Evolutionary conservation across 148 eudicot genomes (phyloP), one percentile per base, ranked within the genome.

Genomic region (Hydrangea macrophylla): DNA sequence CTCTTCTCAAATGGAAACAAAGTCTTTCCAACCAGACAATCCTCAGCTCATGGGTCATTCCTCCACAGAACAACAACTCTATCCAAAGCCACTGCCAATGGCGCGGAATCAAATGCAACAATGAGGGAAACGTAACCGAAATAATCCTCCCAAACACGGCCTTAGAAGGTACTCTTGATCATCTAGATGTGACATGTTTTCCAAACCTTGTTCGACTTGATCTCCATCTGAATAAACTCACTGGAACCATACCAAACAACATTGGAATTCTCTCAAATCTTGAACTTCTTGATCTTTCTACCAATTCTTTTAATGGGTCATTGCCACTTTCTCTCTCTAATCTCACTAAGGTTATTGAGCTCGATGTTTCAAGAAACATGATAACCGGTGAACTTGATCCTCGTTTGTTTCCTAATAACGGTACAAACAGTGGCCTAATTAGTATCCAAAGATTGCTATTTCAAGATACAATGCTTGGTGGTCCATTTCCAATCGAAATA

Each of bases 1-100:
- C 64, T 12, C 64, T 60, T 60, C 64, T 60, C 64, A 32, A 37
- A 37, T 60, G 64, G 64, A 60, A 60, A 35, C 25, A 60, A 60
- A 60, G 64, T 22, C 42, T 60, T 3, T 2, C 15, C 13, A 60
- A 60, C 64, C 42, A 60, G 4, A 18, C 64, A n/a, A 60, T 60
- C 26, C n/a, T 60, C 64, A 60, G 28, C 25, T 60, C 44, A 3
- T 60, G 64, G 64, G 25, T 60, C 28, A 8, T 20, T 22, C 40
- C 64, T 11, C 10, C 9, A 24, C 2, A 22, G 2, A 4, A 24
- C 26, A 35, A 60, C 4, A 23, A 3, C 20, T 33, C 42, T 9
- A 27, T 27, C 23, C 36, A 17, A 23, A 33, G 17, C 17, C 64
- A 39, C 3, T 60, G 64, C 48, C n/a, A 35, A 15, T 60, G 64